Conservation (phyloP, 805 yeast species). For the Candida michaelii region DNA sequence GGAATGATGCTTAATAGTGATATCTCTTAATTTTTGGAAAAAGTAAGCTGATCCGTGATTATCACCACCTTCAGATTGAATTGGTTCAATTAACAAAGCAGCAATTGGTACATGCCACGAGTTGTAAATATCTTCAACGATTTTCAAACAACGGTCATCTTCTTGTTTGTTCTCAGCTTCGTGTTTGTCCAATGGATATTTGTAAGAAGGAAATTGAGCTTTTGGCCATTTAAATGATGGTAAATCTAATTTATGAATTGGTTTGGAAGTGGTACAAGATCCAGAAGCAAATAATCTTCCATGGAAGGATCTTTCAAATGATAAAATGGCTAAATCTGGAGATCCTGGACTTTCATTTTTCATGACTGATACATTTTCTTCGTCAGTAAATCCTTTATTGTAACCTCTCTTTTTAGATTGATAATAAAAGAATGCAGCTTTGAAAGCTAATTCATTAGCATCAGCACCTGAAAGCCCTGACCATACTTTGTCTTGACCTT, state of each 20-base stretch:
- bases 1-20: conserved; percentile 68
- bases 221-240: conserved; percentile 98
- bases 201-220: conserved; percentile 84
- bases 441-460: conserved; percentile 86
- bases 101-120: conserved; percentile 79
- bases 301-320: conserved; percentile 89
- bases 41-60: conserved; percentile 76
- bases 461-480: conserved; percentile 82
- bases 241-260: conserved; percentile 88
- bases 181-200: conserved; percentile 77
- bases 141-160: conserved; percentile 76
- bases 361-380: conserved; percentile 77
- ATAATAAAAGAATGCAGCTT: conserved; percentile 84
- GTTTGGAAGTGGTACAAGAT: conserved; percentile 90
- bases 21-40: conserved; percentile 80
- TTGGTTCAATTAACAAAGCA: conserved; percentile 87
- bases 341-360: conserved; percentile 83
- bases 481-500: conserved; percentile 75
- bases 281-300: conserved; percentile 93
- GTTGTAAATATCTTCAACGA: conserved; percentile 68
- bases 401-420: conserved; percentile 68
- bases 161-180: conserved; percentile 66
- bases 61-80: conserved; percentile 91
- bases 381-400: conserved; percentile 56
- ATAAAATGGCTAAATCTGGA: conserved; percentile 80